phyloP scores from a whole-genome alignment of 2,329 filamentous ascomycete species.

The Periconia sp. region DNA sequence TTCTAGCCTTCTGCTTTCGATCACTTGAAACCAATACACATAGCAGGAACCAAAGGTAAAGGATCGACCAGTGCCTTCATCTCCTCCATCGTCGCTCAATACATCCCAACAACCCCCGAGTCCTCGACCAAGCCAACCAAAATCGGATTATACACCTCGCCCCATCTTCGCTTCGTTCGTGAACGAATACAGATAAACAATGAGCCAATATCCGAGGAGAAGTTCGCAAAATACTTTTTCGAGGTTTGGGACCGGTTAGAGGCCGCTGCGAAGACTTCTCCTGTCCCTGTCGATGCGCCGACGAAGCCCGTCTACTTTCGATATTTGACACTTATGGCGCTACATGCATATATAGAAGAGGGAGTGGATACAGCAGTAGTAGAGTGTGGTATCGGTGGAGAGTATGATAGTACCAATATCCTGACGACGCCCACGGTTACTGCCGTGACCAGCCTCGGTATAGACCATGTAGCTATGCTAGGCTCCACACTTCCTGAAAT shows the following conservation, averaged over 20 bases:
- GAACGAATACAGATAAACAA: slow-evolving; percentile 86
- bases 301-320: slow-evolving; percentile 92
- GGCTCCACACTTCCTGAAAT: slow-evolving; percentile 81
- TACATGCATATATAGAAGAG: slow-evolving; percentile 80
- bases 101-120: slow-evolving; percentile 51
- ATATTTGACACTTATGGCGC: slow-evolving; percentile 85
- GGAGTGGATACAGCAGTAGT: slow-evolving; percentile 80
- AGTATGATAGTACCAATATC: slow-evolving; percentile 92
- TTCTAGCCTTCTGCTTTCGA: slow-evolving; percentile 69
- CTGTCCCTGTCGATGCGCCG: slow-evolving; percentile 54
- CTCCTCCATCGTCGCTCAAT: slow-evolving; percentile 76
- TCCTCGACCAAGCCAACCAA: slow-evolving; percentile 52
- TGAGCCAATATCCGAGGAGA: slow-evolving; percentile 67
- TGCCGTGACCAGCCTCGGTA: slow-evolving; percentile 79
- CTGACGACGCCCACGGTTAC: slow-evolving; percentile 72
- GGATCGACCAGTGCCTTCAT: slow-evolving; percentile 86
- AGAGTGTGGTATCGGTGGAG: slow-evolving; percentile 93
- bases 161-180: slow-evolving; percentile 81
- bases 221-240: slow-evolving; percentile 81
- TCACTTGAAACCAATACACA: slow-evolving; percentile 71
- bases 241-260: slow-evolving; percentile 78
- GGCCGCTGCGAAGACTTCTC: slow-evolving; percentile 58
- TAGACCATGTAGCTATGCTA: slow-evolving; percentile 84
- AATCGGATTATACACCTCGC: slow-evolving; percentile 83
- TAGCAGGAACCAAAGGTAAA: slow-evolving; percentile 94